phyloP scores from a whole-genome alignment of 768 basidiomycete genomes.

The Termitomyces sp. region DNA sequence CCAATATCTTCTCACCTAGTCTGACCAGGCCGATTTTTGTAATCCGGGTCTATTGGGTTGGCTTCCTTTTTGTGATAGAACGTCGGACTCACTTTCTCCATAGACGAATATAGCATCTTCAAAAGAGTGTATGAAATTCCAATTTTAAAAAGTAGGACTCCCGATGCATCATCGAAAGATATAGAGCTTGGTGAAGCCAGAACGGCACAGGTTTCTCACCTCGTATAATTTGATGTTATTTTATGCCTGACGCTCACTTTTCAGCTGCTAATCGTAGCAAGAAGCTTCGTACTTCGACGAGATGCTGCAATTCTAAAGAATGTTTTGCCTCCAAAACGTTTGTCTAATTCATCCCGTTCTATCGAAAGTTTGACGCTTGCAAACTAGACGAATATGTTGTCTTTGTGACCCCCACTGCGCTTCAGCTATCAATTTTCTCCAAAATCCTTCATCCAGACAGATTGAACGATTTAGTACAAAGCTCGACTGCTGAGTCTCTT shows the following conservation, averaged over 20 bases:
- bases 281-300: conserved; percentile 86
- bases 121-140: conserved; percentile 80
- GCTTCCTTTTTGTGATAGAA: conserved; percentile 5
- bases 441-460: conserved; percentile 70
- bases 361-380: background rate
- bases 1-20: background rate
- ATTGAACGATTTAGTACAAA: conserved; percentile 61
- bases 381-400: conserved; percentile 91
- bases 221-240: background rate
- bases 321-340: conserved; percentile 90
- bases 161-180: conserved; percentile 66
- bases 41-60: conserved; percentile 87
- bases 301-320: conserved; percentile 78
- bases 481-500: conserved; percentile 71
- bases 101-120: conserved; percentile 75
- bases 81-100: background rate
- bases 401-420: conserved; percentile 83
- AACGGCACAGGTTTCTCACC: conserved; percentile 55
- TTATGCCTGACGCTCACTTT: background rate
- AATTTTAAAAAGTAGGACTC: conserved; percentile 80
- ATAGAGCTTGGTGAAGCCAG: conserved; percentile 75
- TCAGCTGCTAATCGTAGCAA: conserved; percentile 68
- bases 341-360: conserved; percentile 17
- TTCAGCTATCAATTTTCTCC: conserved; percentile 77
- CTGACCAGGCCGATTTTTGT: conserved; percentile 79